phyloP scores from a whole-genome alignment of 768 basidiomycete species.

The Rhodotorula paludigena region DNA sequence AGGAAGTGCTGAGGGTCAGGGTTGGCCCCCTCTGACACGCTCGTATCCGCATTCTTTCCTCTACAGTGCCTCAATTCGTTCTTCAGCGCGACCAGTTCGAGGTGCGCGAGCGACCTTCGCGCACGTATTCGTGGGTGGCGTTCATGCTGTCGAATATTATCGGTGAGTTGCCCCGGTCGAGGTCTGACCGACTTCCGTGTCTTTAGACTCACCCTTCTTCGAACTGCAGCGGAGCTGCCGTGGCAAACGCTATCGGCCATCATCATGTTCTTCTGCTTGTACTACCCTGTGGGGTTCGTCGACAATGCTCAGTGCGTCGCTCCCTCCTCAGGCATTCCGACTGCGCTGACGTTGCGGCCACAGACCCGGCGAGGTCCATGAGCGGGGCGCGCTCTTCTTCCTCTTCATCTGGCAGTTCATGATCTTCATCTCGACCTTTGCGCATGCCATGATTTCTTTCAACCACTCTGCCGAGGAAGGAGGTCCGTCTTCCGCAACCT shows the following conservation, averaged over 20 bases:
- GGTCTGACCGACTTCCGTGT: conserved; percentile 41
- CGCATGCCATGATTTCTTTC: conserved; percentile 48
- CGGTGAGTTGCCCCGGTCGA: conserved; percentile 11
- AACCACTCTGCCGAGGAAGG: conserved; percentile 47
- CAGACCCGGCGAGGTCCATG: no score
- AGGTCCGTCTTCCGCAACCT: no score
- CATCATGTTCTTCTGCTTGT: conserved; percentile 43
- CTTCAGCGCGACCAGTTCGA: conserved; percentile 59
- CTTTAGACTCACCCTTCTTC: no score
- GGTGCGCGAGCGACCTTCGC: conserved; percentile 61
- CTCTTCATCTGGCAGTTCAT: conserved; percentile 49
- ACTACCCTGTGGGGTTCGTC: conserved; percentile 50
- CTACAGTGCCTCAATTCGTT: conserved; percentile 55
- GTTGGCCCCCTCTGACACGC: not conserved
- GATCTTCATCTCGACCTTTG: conserved; percentile 48
- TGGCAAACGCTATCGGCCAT: conserved; percentile 38
- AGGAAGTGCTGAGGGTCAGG: no score
- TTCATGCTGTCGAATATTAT: conserved; percentile 24
- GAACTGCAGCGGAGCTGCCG: conserved; percentile 41
- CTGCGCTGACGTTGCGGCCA: conserved; percentile 47
- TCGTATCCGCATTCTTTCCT: no score
- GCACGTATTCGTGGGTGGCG: conserved; percentile 60
- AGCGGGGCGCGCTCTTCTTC: conserved; percentile 51
- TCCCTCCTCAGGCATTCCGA: no score
- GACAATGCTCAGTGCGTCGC: conserved; percentile 46